phyloP scores from a whole-genome alignment of 192 early-diverging fungal genomes.

The Bifiguratus adelaidae region DNA sequence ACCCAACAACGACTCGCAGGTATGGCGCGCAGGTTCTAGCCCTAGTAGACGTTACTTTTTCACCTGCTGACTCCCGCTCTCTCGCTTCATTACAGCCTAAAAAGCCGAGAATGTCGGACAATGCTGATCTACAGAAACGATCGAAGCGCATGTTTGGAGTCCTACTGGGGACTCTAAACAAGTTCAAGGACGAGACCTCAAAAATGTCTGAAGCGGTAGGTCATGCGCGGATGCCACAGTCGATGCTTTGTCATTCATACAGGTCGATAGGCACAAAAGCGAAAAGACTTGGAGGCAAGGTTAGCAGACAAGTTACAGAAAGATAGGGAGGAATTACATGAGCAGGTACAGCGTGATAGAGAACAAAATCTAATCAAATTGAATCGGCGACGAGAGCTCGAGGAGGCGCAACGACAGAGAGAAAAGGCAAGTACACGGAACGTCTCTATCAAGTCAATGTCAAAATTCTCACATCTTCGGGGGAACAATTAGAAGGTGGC shows the following conservation, averaged over 20 bases:
- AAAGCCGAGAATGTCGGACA: too few species aligned
- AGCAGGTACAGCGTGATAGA: conserved; percentile 20
- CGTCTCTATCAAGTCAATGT: not conserved
- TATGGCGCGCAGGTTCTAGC: too few species aligned
- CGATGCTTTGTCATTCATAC: not conserved
- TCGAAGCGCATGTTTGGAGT: conserved; percentile 37
- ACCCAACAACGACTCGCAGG: too few species aligned
- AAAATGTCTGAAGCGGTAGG: conserved; percentile 34
- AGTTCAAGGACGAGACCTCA: conserved; percentile 36
- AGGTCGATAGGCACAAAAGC: conserved; percentile 21
- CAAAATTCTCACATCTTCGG: not conserved
- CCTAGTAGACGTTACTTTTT: too few species aligned
- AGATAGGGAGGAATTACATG: conserved; percentile 25
- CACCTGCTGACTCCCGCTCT: too few species aligned
- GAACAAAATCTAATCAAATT: conserved; percentile 23
- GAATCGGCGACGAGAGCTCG: conserved; percentile 8
- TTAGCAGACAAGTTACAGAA: conserved; percentile 30
- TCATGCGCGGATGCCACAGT: not conserved
- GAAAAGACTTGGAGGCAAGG: conserved; percentile 27
- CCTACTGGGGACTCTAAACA: conserved; percentile 35
- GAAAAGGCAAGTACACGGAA: conserved; percentile 5
- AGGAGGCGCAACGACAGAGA: conserved; percentile 3
- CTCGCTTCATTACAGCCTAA: too few species aligned
- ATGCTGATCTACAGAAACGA: conserved; percentile 18
- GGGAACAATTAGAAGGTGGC: not conserved